Conservation (phyloP, 208 protist species). For the Leishmania lainsoni region DNA sequence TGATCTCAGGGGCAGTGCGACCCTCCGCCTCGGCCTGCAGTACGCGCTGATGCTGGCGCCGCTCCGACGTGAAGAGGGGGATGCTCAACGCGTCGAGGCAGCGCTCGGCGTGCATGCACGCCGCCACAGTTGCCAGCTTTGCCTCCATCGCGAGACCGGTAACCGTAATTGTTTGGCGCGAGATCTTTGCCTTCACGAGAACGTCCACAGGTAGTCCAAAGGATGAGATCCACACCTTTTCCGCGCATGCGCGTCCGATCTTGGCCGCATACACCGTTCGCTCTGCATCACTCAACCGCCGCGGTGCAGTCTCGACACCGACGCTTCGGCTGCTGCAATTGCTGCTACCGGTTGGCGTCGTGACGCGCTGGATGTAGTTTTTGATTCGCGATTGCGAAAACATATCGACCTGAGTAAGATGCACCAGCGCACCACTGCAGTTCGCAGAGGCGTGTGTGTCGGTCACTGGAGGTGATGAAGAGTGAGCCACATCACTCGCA, state of each 20-base stretch:
- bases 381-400: constrained; percentile 47
- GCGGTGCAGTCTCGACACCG: background rate
- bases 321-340: background rate
- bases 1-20: constrained; percentile 48
- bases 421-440: background rate
- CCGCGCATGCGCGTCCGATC: background rate
- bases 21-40: constrained; percentile 54
- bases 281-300: background rate
- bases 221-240: constrained; percentile 13
- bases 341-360: background rate
- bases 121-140: constrained; percentile 60
- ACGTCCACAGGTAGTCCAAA: constrained; percentile 49
- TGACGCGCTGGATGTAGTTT: constrained; percentile 44
- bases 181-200: constrained; percentile 38
- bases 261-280: background rate
- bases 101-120: constrained; percentile 91
- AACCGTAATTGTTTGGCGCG: constrained; percentile 30
- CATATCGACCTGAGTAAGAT: constrained; percentile 20
- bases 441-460: background rate
- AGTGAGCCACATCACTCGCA: background rate
- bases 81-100: constrained; percentile 73
- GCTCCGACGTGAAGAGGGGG: constrained; percentile 57
- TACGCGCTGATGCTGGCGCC: constrained; percentile 34
- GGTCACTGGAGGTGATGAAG: background rate
- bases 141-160: constrained; percentile 30